Base-by-base conservation (phyloP, 129 eudicot genomes). In the Flaveria trinervia region DNA sequence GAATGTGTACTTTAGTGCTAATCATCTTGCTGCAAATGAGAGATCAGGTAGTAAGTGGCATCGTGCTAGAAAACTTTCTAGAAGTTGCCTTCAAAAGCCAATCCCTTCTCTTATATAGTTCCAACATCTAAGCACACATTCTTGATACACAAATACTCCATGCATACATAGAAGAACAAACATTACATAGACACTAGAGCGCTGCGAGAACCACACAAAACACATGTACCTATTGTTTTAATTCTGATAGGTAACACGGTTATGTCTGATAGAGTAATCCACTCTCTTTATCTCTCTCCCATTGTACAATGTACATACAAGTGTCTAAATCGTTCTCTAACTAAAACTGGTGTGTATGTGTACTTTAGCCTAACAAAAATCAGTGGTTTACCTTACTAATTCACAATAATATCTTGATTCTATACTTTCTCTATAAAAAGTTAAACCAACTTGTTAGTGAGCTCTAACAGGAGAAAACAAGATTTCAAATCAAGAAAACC, bases 401-500 rank as follows among this genome's bases (percentile, higher is more conserved):
- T 64, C 30, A 26, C 16, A 62, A 25, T 62, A 46, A 26, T 33
- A 76, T 36, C 73, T 20, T 16, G 73, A 66, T 76, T 66, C 50
- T 65, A 30, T 28, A 20, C 39, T 3, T 65, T 50, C 7, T 60
- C 65, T 61, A 59, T 45, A 75, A 20, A 20, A 20, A 20, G 22
- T 20, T 20, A 20, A 16, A 62, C 17, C 15, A 55, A 51, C 10
- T 41, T 36, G 67, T 51, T 76, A 43, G 54, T 76, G 17, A 20
- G 36, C 45, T 59, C 60, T 1, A 44, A 61, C 7, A 61, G 17
- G 20, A 28, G 20, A 74, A 62, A 15, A 12, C 39, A 23, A 18
- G 8, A 62, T 12, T 48, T 41, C 8, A 75, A 44, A 65, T 65
- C 22, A 46, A 12, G 5, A 5, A 75, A 75, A 12, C 30, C 73